Evolutionary conservation across 768 basidiomycete genomes (phyloP), one percentile per base, ranked within the genome.

Genomic region (Lentinula guzmanii): DNA sequence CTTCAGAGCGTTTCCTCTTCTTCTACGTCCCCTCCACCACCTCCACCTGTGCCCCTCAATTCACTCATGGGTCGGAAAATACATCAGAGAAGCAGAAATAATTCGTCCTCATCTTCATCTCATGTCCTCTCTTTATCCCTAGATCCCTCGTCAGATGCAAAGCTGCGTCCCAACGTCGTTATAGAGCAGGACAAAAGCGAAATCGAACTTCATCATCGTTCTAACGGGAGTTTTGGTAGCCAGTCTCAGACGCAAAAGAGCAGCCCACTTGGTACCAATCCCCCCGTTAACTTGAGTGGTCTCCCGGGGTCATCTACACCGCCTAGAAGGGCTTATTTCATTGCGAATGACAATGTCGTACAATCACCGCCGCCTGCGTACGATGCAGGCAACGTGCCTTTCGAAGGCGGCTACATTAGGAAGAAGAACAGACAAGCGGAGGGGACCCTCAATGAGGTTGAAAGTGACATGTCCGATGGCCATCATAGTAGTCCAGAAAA

Each of bases 301-400:
- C 24, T 18, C 21, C 15, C 56, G 5, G n/a, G 31, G 8, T 33
- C 58, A 9, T 59, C 58, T 50, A 48, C 58, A 10, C 77, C 79
- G 13, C 75, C 79, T 1, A 71, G 73, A 56, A 69, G 79, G 52
- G 65, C 74, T 16, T 79, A 77, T 55, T 79, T 79, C 48, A 67
- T 83, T 56, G 69, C 70, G 4, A 82, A 83, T 64, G 37, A 21
- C 39, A 43, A 42, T 43, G 13, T 43, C 41, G 71, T 70, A 63
- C 74, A 34, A 62, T 64, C 81, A 4, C 80, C 81, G 6, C 82
- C 82, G 0, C 81, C 82, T 3, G 79, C 82, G 2, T 82, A 83
- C 46, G 68, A 48, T 33, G 31, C n/a, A 11, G 37, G 37, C 34
- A 9, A 37, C 10, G 54, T 21, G 9, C 9, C 54, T 15, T 18